Conservation (phyloP, 148 eudicot species). For the Camellia japonica region DNA sequence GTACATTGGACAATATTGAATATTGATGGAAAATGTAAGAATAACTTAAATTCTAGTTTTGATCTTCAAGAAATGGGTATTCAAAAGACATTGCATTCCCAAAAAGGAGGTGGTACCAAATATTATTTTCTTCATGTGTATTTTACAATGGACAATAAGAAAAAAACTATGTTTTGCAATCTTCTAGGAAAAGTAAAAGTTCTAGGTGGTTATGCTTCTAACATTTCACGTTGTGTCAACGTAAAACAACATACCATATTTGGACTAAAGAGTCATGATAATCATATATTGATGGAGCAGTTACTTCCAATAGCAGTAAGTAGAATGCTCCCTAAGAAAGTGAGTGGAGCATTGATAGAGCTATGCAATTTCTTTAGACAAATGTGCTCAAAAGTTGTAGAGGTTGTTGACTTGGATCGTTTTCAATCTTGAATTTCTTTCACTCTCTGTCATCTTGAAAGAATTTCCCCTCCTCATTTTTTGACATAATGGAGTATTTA, state of each 20-base stretch:
- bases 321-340: background rate
- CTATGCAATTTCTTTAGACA: background rate
- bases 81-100: too few species aligned
- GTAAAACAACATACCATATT: background rate
- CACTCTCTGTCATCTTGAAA: background rate
- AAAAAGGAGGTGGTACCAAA: too few species aligned
- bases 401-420: background rate
- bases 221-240: background rate
- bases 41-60: too few species aligned
- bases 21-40: too few species aligned
- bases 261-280: background rate
- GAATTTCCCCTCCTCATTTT: too few species aligned
- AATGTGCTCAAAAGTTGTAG: background rate
- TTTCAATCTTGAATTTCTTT: background rate
- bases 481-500: too few species aligned
- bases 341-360: background rate
- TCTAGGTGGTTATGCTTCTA: background rate
- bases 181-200: background rate
- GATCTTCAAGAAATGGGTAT: too few species aligned
- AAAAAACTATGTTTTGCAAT: too few species aligned
- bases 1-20: too few species aligned
- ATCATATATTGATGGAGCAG: background rate
- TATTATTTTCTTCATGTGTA: too few species aligned
- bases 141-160: too few species aligned
- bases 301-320: background rate